These are phyloP conservation scores for Herpetomonas samuelpessoai DNA, from an alignment of 208 protist genomes.

Conservation along the genomic window DNA sequence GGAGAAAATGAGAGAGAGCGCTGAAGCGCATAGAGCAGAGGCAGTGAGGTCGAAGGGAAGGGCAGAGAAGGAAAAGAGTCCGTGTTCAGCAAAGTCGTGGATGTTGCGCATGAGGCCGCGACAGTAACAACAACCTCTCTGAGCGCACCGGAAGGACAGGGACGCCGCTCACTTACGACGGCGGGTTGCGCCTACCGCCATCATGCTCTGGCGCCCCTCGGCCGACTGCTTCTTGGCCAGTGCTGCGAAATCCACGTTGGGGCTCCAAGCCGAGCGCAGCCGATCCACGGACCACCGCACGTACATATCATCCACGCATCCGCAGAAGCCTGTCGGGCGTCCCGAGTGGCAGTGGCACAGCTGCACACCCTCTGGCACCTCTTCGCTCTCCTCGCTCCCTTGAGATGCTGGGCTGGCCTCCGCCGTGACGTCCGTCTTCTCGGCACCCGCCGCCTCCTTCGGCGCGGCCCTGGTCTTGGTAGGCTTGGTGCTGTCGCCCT, in stretches of 20 bases:
- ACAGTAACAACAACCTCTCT: no score
- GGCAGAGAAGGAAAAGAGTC: no score
- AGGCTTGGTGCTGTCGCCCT: conserved; percentile 10
- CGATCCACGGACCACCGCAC: conserved; percentile 74
- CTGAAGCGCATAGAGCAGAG: no score
- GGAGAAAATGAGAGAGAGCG: no score
- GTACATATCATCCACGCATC: conserved; percentile 90
- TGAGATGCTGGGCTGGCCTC: neutral
- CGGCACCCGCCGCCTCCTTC: neutral
- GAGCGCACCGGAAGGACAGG: neutral
- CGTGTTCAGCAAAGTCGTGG: no score
- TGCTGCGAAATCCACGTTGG: conserved; percentile 51
- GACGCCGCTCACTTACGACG: conserved; percentile 10
- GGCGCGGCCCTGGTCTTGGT: conserved; percentile 4
- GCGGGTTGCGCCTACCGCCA: conserved; percentile 2
- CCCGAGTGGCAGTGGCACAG: conserved; percentile 72
- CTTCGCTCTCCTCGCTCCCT: neutral
- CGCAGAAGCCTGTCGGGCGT: conserved; percentile 59
- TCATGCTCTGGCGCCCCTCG: conserved; percentile 20
- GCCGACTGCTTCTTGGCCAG: conserved; percentile 33
- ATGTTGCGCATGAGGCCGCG: no score
- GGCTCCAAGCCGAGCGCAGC: conserved; percentile 54
- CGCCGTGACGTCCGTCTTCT: neutral
- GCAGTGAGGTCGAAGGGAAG: no score
- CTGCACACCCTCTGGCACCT: conserved; percentile 3